phyloP scores from a whole-genome alignment of 2,329 filamentous ascomycete genomes.

The Fusarium sambucinum region DNA sequence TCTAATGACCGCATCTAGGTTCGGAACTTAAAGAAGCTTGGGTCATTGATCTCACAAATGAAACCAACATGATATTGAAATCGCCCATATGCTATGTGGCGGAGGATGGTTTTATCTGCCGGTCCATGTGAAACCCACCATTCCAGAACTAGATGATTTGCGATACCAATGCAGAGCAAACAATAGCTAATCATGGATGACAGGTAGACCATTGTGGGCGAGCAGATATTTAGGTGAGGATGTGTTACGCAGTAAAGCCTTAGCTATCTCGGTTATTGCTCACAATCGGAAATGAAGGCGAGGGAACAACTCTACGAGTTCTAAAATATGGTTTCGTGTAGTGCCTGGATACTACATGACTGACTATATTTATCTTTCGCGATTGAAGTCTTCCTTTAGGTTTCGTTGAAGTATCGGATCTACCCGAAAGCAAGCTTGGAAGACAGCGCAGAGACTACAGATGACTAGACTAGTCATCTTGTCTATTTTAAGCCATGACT shows the following conservation, averaged over 20 bases:
- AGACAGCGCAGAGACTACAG: background rate
- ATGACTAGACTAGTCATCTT: background rate
- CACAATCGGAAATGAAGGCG: slow-evolving; percentile 16
- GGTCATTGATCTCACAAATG: slow-evolving; percentile 6
- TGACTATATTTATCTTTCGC: background rate
- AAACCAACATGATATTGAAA: slow-evolving; percentile 1
- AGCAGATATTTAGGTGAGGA: slow-evolving; percentile 2
- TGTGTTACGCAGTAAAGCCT: slow-evolving; percentile 26
- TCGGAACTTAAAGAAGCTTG: background rate
- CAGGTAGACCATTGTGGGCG: slow-evolving; percentile 1
- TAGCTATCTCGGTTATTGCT: slow-evolving; percentile 9
- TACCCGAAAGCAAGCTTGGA: background rate
- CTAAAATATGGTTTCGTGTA: slow-evolving; percentile 15
- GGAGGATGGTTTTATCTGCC: slow-evolving; percentile 12
- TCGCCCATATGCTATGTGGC: background rate
- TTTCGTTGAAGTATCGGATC: background rate
- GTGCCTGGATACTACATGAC: slow-evolving; percentile 12
- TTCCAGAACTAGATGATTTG: slow-evolving; percentile 13
- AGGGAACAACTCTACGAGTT: slow-evolving; percentile 21
- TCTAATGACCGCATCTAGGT: background rate
- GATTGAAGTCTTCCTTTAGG: background rate
- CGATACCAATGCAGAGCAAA: slow-evolving; percentile 4
- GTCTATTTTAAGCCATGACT: slow-evolving; percentile 3
- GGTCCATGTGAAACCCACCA: slow-evolving; percentile 22
- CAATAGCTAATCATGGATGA: slow-evolving; percentile 24